phyloP scores from a whole-genome alignment of 1,284 basidiomycete species.

The Hypsizygus ulmarius region DNA sequence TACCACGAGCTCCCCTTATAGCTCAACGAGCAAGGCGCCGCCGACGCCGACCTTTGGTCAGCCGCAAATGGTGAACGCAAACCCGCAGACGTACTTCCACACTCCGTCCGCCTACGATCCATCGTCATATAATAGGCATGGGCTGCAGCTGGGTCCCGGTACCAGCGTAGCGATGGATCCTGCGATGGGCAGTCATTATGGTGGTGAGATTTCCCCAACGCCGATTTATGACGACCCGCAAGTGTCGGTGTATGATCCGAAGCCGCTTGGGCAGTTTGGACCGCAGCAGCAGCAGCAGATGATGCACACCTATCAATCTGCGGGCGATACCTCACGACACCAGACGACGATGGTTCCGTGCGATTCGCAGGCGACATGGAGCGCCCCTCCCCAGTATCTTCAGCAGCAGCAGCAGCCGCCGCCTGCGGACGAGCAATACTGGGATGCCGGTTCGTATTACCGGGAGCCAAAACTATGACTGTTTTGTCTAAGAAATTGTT shows the following conservation, averaged over 20 bases:
- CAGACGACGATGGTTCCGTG: constrained; percentile 6
- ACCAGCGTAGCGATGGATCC: constrained; percentile 11
- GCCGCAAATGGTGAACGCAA: constrained; percentile 7
- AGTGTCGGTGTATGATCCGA: constrained; percentile 16
- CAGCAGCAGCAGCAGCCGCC: constrained; percentile 3
- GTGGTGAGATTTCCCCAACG: constrained; percentile 9
- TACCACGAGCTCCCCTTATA: constrained; percentile 27
- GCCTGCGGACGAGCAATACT: constrained; percentile 12
- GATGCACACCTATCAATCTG: constrained; percentile 12
- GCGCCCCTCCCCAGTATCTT: constrained; percentile 11
- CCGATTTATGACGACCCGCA: constrained; percentile 20
- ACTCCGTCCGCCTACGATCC: constrained; percentile 9
- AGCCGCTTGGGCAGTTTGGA: constrained; percentile 12
- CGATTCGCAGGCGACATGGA: constrained; percentile 6
- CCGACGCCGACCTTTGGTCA: constrained; percentile 26
- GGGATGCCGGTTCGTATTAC: constrained; percentile 14
- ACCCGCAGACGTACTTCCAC: constrained; percentile 18
- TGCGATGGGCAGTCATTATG: constrained; percentile 8
- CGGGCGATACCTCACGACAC: constrained; percentile 1
- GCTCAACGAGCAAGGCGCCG: constrained; percentile 24
- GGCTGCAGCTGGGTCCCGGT: constrained; percentile 8
- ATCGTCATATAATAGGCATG: constrained; percentile 7
- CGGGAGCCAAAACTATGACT: not conserved
- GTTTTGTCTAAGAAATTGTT: too few relatives aligned
- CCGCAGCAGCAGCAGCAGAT: constrained; percentile 16